A percentile compares a stretch with the other conserved stretches of the same genome.
Conservation (phyloP, 2,329 filamentous ascomycete genomes). For the Juglanconis juglandina region DNA sequence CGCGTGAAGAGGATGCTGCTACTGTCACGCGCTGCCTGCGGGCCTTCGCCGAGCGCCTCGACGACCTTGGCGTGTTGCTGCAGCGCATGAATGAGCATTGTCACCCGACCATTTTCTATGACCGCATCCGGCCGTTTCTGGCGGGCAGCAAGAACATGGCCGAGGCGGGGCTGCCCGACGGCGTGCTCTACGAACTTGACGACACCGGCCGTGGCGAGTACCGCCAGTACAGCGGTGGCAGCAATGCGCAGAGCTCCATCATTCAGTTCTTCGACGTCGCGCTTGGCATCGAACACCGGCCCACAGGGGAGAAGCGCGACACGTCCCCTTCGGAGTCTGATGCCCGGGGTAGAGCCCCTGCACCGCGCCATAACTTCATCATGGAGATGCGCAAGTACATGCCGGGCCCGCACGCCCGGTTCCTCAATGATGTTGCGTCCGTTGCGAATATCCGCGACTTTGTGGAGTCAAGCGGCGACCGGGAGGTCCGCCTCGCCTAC, state of each 20-base stretch:
- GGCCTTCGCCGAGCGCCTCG: constrained; percentile 79
- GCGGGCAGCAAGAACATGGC: constrained; percentile 98
- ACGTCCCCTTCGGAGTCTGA: constrained; percentile 42
- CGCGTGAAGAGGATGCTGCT: constrained; percentile 63
- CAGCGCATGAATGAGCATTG: constrained; percentile 93
- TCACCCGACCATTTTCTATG: constrained; percentile 91
- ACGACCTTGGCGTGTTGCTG: constrained; percentile 75
- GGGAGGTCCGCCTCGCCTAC: constrained; percentile 72
- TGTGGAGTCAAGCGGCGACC: constrained; percentile 63
- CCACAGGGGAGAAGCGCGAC: constrained; percentile 69
- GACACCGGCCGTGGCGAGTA: constrained; percentile 66
- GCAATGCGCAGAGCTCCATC: constrained; percentile 93
- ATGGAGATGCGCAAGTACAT: constrained; percentile 97
- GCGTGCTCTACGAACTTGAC: constrained; percentile 77
- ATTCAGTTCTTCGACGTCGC: constrained; percentile 97
- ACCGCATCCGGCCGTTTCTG: constrained; percentile 91
- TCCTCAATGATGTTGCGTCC: constrained; percentile 73
- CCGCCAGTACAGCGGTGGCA: constrained; percentile 86
- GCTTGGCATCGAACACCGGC: constrained; percentile 83
- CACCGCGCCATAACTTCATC: constrained; percentile 80
- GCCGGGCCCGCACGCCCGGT: constrained; percentile 87
- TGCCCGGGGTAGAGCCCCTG: constrained; percentile 35
- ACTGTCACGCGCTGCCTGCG: constrained; percentile 75
- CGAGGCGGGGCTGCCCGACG: constrained; percentile 83
- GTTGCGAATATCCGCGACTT: constrained; percentile 87